Base-by-base conservation (phyloP, 75 land plant species). In the Sequoia sempervirens region DNA sequence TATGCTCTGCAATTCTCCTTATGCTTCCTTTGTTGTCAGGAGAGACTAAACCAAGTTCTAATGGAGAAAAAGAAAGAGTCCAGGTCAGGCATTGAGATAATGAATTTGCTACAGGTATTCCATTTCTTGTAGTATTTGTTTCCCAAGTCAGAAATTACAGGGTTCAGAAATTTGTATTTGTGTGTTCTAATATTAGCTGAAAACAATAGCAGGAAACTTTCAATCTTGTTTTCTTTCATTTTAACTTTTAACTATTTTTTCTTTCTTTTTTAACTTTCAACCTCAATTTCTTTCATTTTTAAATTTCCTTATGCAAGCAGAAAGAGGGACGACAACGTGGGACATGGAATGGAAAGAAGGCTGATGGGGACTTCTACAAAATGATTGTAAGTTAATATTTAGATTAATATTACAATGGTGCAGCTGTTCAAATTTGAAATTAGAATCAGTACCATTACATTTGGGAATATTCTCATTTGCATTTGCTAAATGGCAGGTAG, bases 241-340 rank as follows among this genome's bases (percentile, higher is more conserved):
- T 12, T 15, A 12, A 32, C 36, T 32, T 32, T 13, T 5, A 64
- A 64, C 2, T 0, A 18, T 61, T 2, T 64, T 64, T n/a, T 23
- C 6, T 15, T 56, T 3, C 1, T 38, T 12, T 26, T 54, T 82
- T 0, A 64, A 64, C 28, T 64, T 26, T n/a, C 13, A 12, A 70
- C 73, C 3, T 30, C 30, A 4, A 12, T 50, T 50, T 50, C 32
- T 70, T 32, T 30, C 1, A 37, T 81, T 28, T 64, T 68, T 37
- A 61, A 43, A 18, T 78, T 41, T 40, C 43, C 47, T n/a, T 47
- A 9, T 75, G 36, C 80, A 69, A 37, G 64, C 89, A 97, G 99
- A 97, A 97, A 93, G 99, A 97, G 90, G 99, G 99, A 26, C 90
- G 99, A 13, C 99, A 97, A 72, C 95, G 99, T 56, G 99, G 99